Conservation (phyloP, 345 rosid species). For the Raphanus raphanistrum region DNA sequence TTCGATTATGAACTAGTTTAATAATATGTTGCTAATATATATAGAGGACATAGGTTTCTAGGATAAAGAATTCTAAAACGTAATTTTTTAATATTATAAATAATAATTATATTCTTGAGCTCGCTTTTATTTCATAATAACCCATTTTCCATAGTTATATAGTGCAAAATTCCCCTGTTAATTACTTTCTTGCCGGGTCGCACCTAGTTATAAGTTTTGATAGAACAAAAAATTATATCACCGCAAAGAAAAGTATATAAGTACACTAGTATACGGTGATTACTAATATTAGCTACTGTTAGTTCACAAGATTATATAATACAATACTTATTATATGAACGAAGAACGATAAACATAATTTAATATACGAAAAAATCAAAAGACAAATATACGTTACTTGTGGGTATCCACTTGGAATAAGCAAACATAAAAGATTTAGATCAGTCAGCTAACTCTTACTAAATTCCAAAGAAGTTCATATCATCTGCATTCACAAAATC, state of each 20-base stretch:
- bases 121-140: not conserved
- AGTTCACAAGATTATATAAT: not conserved
- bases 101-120: not conserved
- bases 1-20: not conserved
- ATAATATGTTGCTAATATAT: not conserved
- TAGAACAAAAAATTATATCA: not conserved
- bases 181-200: not conserved
- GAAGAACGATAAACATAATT: not conserved
- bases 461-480: constrained; percentile 31
- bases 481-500: constrained; percentile 7
- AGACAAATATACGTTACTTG: constrained; percentile 20
- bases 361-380: not conserved
- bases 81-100: not conserved
- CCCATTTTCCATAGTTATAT: not conserved
- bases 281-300: not conserved
- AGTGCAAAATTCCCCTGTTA: not conserved
- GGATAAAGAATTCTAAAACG: not conserved
- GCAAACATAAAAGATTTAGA: constrained; percentile 25
- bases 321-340: not conserved
- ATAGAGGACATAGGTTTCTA: no score
- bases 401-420: constrained; percentile 34
- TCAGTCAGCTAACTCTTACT: constrained; percentile 37
- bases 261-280: not conserved
- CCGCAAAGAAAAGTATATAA: not conserved
- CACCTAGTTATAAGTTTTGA: not conserved